phyloP scores from a whole-genome alignment of 1,139 yeast genomes.

The Lodderomyces elongisporus region DNA sequence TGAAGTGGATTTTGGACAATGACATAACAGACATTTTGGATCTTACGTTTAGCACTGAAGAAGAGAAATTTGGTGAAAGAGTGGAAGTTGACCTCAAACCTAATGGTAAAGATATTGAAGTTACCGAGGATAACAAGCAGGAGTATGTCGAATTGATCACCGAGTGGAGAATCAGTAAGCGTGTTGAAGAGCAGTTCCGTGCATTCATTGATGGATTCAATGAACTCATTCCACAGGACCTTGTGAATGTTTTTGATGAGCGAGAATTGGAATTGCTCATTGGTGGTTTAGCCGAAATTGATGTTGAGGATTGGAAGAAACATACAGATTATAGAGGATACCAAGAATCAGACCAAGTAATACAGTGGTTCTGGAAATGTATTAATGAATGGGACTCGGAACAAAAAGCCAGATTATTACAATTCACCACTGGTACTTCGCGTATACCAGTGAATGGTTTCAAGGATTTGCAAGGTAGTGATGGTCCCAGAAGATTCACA shows the following conservation, averaged over 20 bases:
- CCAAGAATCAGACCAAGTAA: conserved; percentile 91
- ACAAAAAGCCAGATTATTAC: conserved; percentile 90
- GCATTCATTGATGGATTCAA: conserved; percentile 97
- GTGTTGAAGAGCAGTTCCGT: conserved; percentile 93
- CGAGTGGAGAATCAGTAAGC: conserved; percentile 91
- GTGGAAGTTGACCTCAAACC: conserved; percentile 88
- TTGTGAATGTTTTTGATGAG: conserved; percentile 94
- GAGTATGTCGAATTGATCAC: conserved; percentile 94
- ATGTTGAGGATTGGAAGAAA: conserved; percentile 97
- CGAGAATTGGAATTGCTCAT: conserved; percentile 92
- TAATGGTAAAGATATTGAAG: conserved; percentile 82
- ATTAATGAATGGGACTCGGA: conserved; percentile 93
- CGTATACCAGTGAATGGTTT: conserved; percentile 98
- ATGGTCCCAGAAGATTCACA: conserved; percentile 97
- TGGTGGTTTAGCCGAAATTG: conserved; percentile 98
- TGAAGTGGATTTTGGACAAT: conserved; percentile 93
- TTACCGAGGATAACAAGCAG: conserved; percentile 88
- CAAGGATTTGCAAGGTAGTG: conserved; percentile 96
- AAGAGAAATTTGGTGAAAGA: conserved; percentile 92
- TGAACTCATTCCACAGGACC: conserved; percentile 93
- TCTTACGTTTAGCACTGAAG: conserved; percentile 90
- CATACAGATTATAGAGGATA: conserved; percentile 98
- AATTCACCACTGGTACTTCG: conserved; percentile 97
- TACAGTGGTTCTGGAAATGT: conserved; percentile 98
- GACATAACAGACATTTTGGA: conserved; percentile 81